Percentiles rank a stretch among this genome's conserved stretches.
phyloP scores from a whole-genome alignment of 169 alveolate species.

The Plasmodium inui region DNA sequence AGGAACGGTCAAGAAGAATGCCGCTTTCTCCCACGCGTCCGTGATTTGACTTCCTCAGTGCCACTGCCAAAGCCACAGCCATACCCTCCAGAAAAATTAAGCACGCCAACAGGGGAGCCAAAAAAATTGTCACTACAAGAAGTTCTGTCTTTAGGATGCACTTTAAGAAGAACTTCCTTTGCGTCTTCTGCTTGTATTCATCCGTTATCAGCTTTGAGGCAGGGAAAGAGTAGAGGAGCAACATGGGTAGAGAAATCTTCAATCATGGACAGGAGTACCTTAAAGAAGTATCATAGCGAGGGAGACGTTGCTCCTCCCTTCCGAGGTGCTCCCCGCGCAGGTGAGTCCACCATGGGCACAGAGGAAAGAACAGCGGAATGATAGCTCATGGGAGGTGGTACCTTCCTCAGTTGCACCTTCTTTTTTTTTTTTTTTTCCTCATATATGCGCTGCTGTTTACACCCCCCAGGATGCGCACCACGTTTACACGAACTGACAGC shows the following conservation, averaged over 20 bases:
- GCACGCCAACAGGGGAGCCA: slow-evolving; percentile 20
- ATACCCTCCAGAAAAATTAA: slow-evolving; percentile 9
- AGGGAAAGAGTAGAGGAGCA: neutral
- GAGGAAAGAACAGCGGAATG: neutral
- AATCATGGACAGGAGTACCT: neutral
- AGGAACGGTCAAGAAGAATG: neutral
- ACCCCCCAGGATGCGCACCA: neutral
- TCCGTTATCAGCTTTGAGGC: slow-evolving; percentile 14
- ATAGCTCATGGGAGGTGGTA: neutral
- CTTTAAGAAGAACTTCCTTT: slow-evolving; percentile 8
- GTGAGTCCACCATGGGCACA: neutral
- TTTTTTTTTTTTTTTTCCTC: too few relatives aligned
- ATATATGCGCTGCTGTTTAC: neutral
- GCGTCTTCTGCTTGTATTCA: slow-evolving; percentile 26
- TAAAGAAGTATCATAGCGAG: neutral
- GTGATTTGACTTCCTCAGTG: neutral
- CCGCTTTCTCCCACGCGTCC: neutral
- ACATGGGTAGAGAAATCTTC: neutral
- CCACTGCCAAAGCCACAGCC: neutral
- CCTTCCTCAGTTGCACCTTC: neutral
- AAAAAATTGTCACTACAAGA: slow-evolving; percentile 11
- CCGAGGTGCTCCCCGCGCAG: neutral
- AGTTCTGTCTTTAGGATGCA: slow-evolving; percentile 39
- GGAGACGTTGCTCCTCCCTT: neutral
- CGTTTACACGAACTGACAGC: neutral